Base-by-base conservation (phyloP, 495 filamentous ascomycete species). In the Penicillium angulare region DNA sequence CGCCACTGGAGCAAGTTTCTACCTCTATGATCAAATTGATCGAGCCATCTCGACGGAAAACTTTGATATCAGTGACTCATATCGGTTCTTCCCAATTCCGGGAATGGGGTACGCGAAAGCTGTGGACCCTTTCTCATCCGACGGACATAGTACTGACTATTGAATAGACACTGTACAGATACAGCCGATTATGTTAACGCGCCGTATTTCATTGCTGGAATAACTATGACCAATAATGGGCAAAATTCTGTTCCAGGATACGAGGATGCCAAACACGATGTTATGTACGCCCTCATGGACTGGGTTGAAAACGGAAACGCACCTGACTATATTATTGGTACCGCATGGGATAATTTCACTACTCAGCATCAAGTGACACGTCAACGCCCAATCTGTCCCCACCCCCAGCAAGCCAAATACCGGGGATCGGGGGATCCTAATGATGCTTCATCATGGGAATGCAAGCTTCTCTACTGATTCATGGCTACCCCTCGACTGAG, bases 231-330 rank as follows among this genome's bases (percentile, higher is more conserved):
- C 5, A 45, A 32, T 21, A 34, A 48, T 43, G 35, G 51, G 41
- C 38, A 63, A 0, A 9, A 31, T 31, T 31, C 27, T 31, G 66
- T 73, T 1, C 74, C 77, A 0, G 77, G 76, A 1, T 78, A 67
- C 43, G 55, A 53, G 17, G 71, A 76, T 32, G 40, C 64, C 15
- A 52, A 67, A 16, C 71, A 79, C 49, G 77, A 82, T 56, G 66
- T 65, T 3, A 13, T 83, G 38, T 35, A 76, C 42, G 78, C 77
- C 18, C 49, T 84, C 48, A 71, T 81, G 65, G 59, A 62, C 2
- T 84, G 80, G 79, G 75, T 78, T 5, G 80, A 83, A 58, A 56
- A 66, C 3, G 74, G 64, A 0, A 57, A 41, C 15, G 55, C 62
- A 13, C 72, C 75, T 0, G 63, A 71, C 5, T 42, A 60, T 22